phyloP scores from a whole-genome alignment of 257 asterid species.

The Coffea canephora region DNA sequence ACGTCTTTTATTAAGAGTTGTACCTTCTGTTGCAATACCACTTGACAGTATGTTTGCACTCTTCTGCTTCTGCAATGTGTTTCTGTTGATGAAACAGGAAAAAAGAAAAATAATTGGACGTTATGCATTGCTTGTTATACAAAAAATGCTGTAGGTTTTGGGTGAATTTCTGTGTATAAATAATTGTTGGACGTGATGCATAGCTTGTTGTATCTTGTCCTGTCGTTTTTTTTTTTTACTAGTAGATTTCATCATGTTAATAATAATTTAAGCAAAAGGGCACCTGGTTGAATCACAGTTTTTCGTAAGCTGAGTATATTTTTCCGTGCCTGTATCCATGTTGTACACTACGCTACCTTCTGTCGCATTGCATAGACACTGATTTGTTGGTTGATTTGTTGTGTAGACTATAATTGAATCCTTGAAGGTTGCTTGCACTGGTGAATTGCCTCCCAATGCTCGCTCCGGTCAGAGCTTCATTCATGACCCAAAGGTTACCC shows the following conservation, averaged over 20 bases:
- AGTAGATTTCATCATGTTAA: not conserved
- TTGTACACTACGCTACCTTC: too few species aligned
- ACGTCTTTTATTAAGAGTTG: not conserved
- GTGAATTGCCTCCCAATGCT: constrained; percentile 96
- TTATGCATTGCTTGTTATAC: too few species aligned
- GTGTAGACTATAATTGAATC: constrained; percentile 92
- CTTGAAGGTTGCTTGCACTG: constrained; percentile 96
- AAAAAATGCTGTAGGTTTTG: too few species aligned
- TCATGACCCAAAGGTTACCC: constrained; percentile 89
- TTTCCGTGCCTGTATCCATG: not conserved
- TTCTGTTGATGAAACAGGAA: too few species aligned
- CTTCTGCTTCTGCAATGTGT: too few species aligned
- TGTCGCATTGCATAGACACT: not conserved
- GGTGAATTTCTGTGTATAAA: too few species aligned
- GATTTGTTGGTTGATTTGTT: not conserved
- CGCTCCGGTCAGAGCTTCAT: constrained; percentile 95
- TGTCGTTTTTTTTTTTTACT: not conserved
- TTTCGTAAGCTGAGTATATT: not conserved
- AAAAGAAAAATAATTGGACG: too few species aligned
- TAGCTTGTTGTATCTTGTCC: not conserved
- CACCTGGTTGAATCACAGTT: not conserved
- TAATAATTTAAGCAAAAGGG: not conserved
- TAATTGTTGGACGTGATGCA: not conserved
- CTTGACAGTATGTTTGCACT: not conserved
- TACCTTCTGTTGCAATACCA: not conserved